Conservation (phyloP, 2,329 filamentous ascomycete species). For the Lecanosticta acicola region DNA sequence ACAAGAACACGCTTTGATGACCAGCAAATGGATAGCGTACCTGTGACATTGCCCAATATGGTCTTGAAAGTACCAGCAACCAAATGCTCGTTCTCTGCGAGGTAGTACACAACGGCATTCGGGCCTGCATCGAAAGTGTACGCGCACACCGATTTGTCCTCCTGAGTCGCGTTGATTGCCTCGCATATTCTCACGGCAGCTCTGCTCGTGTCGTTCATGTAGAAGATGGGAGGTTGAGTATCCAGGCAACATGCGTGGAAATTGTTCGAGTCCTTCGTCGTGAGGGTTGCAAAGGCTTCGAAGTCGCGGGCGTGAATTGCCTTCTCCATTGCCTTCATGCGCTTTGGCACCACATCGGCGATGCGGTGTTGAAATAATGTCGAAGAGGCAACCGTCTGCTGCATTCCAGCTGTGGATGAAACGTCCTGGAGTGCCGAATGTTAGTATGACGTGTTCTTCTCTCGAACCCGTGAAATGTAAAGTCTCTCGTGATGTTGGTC, state of each 20-base stretch:
- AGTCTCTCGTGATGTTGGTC: no score
- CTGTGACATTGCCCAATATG: conserved; percentile 54
- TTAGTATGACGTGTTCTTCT: no score
- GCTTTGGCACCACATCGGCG: conserved; percentile 67
- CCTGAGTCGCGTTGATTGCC: conserved; percentile 65
- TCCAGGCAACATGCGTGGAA: conserved; percentile 96
- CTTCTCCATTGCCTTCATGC: conserved; percentile 80
- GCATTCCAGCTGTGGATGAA: conserved; percentile 89
- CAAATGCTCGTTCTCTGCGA: conserved; percentile 66
- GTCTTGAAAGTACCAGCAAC: conserved; percentile 75
- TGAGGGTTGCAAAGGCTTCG: conserved; percentile 76
- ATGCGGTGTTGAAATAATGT: conserved; percentile 78
- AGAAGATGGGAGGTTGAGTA: conserved; percentile 95
- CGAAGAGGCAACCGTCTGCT: conserved; percentile 88
- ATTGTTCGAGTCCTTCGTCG: conserved; percentile 94
- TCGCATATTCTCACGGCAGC: conserved; percentile 86
- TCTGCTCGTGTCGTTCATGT: conserved; percentile 89
- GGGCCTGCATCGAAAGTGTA: conserved; percentile 98
- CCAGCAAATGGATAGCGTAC: not conserved
- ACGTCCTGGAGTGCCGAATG: no score
- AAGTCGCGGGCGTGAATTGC: conserved; percentile 78
- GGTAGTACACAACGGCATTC: conserved; percentile 94
- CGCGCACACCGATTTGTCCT: conserved; percentile 70
- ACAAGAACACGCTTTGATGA: no score
- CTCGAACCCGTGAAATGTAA: no score